A percentile compares a stretch with the other conserved stretches of the same genome.
Conservation (phyloP, 2,329 filamentous ascomycete genomes). For the Colletotrichum sojae region DNA sequence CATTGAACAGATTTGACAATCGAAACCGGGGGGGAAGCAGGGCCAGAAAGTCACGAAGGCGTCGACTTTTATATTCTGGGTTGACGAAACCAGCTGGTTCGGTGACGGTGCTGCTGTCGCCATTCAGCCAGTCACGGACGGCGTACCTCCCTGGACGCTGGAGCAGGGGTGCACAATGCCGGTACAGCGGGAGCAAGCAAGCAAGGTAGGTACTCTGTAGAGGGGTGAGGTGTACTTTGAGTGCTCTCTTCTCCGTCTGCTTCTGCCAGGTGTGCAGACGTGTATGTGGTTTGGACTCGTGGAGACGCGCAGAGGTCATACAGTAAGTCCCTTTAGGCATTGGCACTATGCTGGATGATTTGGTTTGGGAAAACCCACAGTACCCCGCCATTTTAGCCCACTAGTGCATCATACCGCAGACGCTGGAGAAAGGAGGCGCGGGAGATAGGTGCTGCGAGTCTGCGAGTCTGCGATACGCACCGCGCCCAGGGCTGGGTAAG, state of each 20-base stretch:
- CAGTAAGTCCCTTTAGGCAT: neutral
- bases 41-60: conserved; percentile 28
- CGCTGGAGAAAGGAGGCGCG: conserved; percentile 15
- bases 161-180: conserved; percentile 39
- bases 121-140: conserved; percentile 39
- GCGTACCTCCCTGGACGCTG: conserved; percentile 29
- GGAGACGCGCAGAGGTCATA: conserved; percentile 13
- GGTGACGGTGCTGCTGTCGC: conserved; percentile 36
- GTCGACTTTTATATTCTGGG: conserved; percentile 38
- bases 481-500: conserved; percentile 3
- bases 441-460: neutral
- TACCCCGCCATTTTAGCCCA: conserved; percentile 39
- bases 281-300: neutral
- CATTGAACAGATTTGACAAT: conserved; percentile 38
- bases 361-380: conserved; percentile 22
- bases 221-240: conserved; percentile 14
- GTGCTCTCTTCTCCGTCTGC: neutral
- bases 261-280: conserved; percentile 1
- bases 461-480: too few relatives aligned
- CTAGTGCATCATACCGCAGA: conserved; percentile 36
- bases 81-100: conserved; percentile 40
- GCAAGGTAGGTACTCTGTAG: neutral
- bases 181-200: conserved; percentile 20
- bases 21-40: neutral
- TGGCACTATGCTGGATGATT: conserved; percentile 10